Evolutionary conservation across 1,139 yeast species (phyloP).

Genomic region (Nakaseomyces uthaithaninus): DNA sequence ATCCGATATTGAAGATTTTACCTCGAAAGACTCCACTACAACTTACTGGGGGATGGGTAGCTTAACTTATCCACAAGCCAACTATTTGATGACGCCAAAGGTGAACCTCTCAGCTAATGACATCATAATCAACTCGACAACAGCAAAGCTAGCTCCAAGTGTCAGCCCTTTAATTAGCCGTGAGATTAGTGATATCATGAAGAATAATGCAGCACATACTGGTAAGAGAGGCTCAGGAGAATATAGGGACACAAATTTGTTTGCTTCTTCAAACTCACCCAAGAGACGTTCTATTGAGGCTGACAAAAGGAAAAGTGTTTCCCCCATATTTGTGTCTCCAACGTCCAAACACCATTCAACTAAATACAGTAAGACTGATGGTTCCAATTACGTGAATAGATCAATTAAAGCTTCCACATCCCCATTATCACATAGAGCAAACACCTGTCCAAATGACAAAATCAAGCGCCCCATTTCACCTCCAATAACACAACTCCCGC

Average conservation of each 20-base stretch:
- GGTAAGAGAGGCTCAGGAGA: neutral
- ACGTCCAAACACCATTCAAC: neutral
- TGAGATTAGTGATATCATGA: constrained; percentile 3
- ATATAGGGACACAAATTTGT: neutral
- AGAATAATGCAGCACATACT: neutral
- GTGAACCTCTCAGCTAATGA: constrained; percentile 6
- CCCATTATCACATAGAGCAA: constrained; percentile 3
- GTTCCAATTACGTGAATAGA: constrained; percentile 2
- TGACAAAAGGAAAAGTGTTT: constrained; percentile 4
- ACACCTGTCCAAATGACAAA: neutral
- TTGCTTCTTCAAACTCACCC: neutral
- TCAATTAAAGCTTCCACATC: constrained; percentile 2
- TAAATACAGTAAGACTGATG: constrained; percentile 3
- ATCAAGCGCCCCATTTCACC: constrained; percentile 6
- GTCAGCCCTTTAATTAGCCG: constrained; percentile 3
- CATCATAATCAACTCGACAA: neutral
- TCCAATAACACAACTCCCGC: constrained; percentile 2
- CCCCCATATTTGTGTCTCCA: neutral
- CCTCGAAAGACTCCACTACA: neutral
- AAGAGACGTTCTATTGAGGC: constrained; percentile 3
- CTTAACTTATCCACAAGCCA: neutral
- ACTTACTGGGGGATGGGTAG: constrained; percentile 3
- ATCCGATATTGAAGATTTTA: neutral
- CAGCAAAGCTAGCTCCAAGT: constrained; percentile 1
- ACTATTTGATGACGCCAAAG: constrained; percentile 6